A percentile compares a stretch with the other conserved stretches of the same genome.
Evolutionary conservation across 495 filamentous ascomycete species (phyloP).

Genomic region (Pyrenula massariospora): DNA sequence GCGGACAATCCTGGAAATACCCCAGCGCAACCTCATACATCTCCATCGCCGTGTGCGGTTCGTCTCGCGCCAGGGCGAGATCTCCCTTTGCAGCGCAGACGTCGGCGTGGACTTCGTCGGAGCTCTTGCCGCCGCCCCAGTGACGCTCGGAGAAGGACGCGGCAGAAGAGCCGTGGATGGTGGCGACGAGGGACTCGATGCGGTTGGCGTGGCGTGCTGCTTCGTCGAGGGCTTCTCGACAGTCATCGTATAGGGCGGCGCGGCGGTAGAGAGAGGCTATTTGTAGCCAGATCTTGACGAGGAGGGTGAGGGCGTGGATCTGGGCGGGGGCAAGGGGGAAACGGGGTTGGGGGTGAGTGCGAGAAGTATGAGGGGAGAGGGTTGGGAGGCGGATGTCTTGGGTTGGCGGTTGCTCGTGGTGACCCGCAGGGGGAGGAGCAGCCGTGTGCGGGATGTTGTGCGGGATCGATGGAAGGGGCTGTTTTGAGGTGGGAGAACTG

Average conservation of each 20-base stretch:
- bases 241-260: conserved; percentile 66
- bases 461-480: conserved; percentile 32
- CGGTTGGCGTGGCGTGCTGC: conserved; percentile 55
- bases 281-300: conserved; percentile 80
- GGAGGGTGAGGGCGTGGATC: conserved; percentile 45
- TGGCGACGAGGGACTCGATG: conserved; percentile 28
- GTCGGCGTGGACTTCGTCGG: conserved; percentile 73
- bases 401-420: conserved; percentile 33
- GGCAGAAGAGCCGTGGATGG: conserved; percentile 33
- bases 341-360: conserved; percentile 24
- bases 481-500: conserved; percentile 18
- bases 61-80: conserved; percentile 47
- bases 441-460: conserved; percentile 35
- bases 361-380: conserved; percentile 31
- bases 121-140: conserved; percentile 64
- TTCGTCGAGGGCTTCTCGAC: conserved; percentile 66
- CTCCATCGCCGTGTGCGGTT: conserved; percentile 53
- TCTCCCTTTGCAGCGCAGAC: conserved; percentile 65
- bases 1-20: conserved; percentile 62
- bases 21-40: conserved; percentile 72
- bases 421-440: conserved; percentile 30
- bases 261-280: conserved; percentile 79
- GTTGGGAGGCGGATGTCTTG: conserved; percentile 40
- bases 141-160: conserved; percentile 43
- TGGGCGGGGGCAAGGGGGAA: conserved; percentile 28